Conservation (phyloP, 495 filamentous ascomycete species). For the Neurospora sp. region DNA sequence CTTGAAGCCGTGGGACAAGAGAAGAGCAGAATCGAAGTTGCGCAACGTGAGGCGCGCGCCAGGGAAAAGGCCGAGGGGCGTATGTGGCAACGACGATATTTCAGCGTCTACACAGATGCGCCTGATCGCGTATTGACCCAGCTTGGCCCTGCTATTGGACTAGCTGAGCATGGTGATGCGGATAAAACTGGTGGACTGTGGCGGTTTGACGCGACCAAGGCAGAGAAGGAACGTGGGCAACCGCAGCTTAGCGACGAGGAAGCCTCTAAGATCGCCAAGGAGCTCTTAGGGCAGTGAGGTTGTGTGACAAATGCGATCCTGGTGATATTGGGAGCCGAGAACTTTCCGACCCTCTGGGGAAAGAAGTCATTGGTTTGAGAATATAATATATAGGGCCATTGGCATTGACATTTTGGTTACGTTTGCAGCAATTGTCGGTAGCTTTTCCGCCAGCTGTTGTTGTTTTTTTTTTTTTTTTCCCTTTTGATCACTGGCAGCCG, state of each 20-base stretch:
- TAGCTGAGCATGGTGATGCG: constrained; percentile 48
- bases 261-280: constrained; percentile 23
- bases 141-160: constrained; percentile 47
- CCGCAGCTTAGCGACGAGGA: constrained; percentile 29
- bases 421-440: neutral
- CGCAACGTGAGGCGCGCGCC: constrained; percentile 75
- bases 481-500: neutral
- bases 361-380: neutral
- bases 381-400: neutral
- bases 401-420: neutral
- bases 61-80: constrained; percentile 66
- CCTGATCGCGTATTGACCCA: constrained; percentile 46
- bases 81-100: constrained; percentile 81
- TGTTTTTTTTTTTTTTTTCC: neutral
- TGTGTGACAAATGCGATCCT: neutral
- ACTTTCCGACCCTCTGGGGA: neutral
- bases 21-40: constrained; percentile 86
- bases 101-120: constrained; percentile 43
- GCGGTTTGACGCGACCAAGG: constrained; percentile 66
- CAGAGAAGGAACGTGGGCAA: constrained; percentile 33
- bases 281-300: constrained; percentile 33
- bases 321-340: neutral
- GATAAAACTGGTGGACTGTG: constrained; percentile 85
- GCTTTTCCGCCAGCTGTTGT: neutral
- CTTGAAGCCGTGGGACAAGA: constrained; percentile 68